phyloP scores from a whole-genome alignment of 2,329 filamentous ascomycete genomes.

The Trichoderma gracile region DNA sequence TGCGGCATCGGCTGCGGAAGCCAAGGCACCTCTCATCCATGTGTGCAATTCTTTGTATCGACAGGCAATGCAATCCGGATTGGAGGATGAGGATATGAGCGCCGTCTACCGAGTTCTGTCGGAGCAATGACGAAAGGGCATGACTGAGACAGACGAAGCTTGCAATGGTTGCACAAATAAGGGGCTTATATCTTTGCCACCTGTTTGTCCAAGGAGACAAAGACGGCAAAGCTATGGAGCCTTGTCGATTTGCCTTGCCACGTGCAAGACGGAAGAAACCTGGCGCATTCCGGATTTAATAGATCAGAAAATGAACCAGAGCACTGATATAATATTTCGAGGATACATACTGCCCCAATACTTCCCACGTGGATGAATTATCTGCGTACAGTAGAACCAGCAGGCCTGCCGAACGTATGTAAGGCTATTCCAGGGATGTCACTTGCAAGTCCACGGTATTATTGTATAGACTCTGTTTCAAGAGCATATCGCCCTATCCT shows the following conservation, averaged over 20 bases:
- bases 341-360: too few species aligned
- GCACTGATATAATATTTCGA: neutral
- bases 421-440: too few species aligned
- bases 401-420: too few species aligned
- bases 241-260: neutral
- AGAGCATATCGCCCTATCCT: too few species aligned
- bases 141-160: neutral
- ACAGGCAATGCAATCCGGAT: conserved; percentile 30
- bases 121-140: neutral
- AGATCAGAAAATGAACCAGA: neutral
- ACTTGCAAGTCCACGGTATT: too few species aligned
- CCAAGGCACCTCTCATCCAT: conserved; percentile 31
- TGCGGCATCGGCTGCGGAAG: conserved; percentile 30
- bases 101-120: conserved; percentile 30
- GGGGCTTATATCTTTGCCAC: too few species aligned
- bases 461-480: too few species aligned
- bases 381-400: too few species aligned
- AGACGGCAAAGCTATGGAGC: neutral
- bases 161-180: too few species aligned
- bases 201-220: too few species aligned
- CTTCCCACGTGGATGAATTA: too few species aligned
- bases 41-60: conserved; percentile 31
- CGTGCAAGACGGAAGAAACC: neutral
- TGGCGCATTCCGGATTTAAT: neutral
- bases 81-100: conserved; percentile 37